These are phyloP conservation scores for Backusella australiensis DNA, from an alignment of 192 early-diverging fungal species.

Conservation along the genomic window DNA sequence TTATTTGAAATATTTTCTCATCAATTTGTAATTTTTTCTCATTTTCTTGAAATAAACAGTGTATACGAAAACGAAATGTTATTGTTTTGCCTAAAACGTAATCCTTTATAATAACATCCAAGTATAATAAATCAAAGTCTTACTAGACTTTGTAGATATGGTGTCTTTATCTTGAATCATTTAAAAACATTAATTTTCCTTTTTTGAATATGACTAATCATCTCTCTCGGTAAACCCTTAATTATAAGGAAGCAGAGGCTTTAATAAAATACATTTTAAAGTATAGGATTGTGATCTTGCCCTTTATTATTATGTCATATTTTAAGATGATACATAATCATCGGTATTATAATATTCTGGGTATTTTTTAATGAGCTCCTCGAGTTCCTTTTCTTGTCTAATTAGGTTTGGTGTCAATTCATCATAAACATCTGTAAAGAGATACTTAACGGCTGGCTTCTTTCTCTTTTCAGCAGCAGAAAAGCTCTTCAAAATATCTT, in stretches of 20 bases:
- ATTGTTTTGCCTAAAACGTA: too few relatives aligned
- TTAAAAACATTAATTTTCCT: too few relatives aligned
- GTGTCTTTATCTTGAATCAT: too few relatives aligned
- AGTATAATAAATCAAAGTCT: too few relatives aligned
- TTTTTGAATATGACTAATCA: neutral
- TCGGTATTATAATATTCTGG: constrained; percentile 73
- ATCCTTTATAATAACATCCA: too few relatives aligned
- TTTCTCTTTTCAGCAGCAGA: constrained; percentile 80
- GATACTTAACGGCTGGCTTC: constrained; percentile 78
- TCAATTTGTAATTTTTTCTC: too few relatives aligned
- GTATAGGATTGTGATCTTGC: neutral
- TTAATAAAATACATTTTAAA: neutral
- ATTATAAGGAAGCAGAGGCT: neutral
- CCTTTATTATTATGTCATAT: neutral
- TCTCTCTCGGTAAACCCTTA: neutral
- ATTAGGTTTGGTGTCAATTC: constrained; percentile 72
- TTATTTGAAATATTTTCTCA: too few relatives aligned
- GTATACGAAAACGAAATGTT: too few relatives aligned
- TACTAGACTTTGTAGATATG: too few relatives aligned
- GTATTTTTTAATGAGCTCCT: constrained; percentile 75
- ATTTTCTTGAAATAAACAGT: too few relatives aligned
- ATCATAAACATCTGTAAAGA: constrained; percentile 97
- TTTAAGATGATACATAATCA: constrained; percentile 20
- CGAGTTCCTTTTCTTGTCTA: constrained; percentile 79
- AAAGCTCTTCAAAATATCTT: constrained; percentile 80